Evolutionary conservation across 1,284 basidiomycete genomes (phyloP), one percentile per base, ranked within the genome.

Genomic region (Ganoderma resinaceum): DNA sequence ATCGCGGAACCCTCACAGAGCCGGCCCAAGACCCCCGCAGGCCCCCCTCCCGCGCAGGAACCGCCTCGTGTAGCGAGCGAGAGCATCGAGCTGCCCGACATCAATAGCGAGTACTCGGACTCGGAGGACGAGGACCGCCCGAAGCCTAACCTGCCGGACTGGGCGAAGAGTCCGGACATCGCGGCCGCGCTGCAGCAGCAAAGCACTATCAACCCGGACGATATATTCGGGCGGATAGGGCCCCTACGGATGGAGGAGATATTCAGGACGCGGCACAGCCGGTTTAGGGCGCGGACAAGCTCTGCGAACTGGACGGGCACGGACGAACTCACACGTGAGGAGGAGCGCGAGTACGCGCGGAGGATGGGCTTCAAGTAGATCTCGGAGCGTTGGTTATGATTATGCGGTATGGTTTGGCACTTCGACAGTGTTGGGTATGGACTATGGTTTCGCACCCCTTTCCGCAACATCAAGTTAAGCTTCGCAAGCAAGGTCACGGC

Each of bases 91-190:
- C 84, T 98, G 42, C 96, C 96, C 0, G 96, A 98, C 66, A 95
- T 97, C 76, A 92, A 95, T 73, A 96, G 94, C 80, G 96, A 98
- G 76, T 98, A 98, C 80, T 97, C 95, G 3, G 94, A 98, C 80
- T 97, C 95, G 4, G 96, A 96, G 61, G 95, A 97, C 75, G 95
- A 96, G 77, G 88, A 90, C 75, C 89, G 92, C 29, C 85, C 85
- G 60, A 84, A 87, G 68, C 91, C 90, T 74, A 88, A 93, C 78
- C 90, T 87, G 71, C 96, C 91, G 4, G 85, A 87, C 23, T 98
- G 97, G 96, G 94, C 96, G 6, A 95, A 97, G 78, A 95, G 94
- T 33, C 95, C 96, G 18, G 91, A 93, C 76, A 86, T 98, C 38
- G 85, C 89, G 37, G 85, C 89, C 64, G 92, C 93, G 2, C 85